Base-by-base conservation (phyloP, 2,329 filamentous ascomycete species). In the Coniochaeta prunicola region DNA sequence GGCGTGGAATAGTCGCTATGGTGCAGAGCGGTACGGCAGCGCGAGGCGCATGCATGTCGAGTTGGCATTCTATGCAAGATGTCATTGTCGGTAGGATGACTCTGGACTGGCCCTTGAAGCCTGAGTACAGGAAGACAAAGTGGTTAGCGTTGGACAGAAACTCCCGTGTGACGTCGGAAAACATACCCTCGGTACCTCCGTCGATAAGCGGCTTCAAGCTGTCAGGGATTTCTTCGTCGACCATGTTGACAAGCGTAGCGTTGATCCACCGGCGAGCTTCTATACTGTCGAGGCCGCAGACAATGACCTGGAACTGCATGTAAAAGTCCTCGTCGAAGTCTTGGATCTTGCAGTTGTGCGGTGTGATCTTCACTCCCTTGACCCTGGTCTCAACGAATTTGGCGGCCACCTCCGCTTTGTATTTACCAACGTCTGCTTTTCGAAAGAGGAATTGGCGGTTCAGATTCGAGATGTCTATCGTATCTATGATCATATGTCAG, bases 261-360 rank as follows among this genome's bases (percentile, higher is more conserved):
- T 99, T 99, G 74, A 99, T 99, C 96, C 96, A 99, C 61, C 94
- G 84, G n/a, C 94, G 85, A 42, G 94, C 94, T 75, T 99, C 94
- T 66, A 99, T 94, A 71, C 91, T 96, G 80, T 99, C 94, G 24
- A 99, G 79, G 1, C 96, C 94, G 71, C 94, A 99, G 53, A 99
- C 86, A 54, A 99, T 84, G 59, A 97, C 83, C 71, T 91, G 91
- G 74, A 99, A 99, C 68, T 97, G 91, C 85, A 92, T 92, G 75
- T 99, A 99, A 73, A 97, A 99, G 60, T 89, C 87, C 68, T 96
- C 90, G 70, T 96, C 92, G 68, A 96, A 96, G 74, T 99, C 94
- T 73, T 99, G 94, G 66, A 99, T 99, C 70, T 89, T 91, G 67
- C 90, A 90, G 70, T 96, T 96, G 74, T 96, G 93, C 0, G 94